phyloP scores from a whole-genome alignment of 768 basidiomycete species.

The Pleurotus salmoneostramineus region DNA sequence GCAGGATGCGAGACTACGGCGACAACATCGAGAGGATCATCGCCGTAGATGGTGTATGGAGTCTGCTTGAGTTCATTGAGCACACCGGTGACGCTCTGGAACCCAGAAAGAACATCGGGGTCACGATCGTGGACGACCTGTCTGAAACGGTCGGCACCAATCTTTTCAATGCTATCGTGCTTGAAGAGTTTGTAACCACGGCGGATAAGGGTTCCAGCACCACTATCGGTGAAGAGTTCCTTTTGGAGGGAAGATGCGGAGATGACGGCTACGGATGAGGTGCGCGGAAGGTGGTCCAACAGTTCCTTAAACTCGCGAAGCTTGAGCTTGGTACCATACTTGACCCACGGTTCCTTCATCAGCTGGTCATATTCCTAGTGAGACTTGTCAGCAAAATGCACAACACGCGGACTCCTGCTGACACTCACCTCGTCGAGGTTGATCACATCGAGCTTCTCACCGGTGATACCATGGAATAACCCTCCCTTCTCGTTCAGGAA shows the following conservation, averaged over 20 bases:
- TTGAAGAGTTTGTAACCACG: conserved; percentile 98
- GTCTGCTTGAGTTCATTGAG: conserved; percentile 76
- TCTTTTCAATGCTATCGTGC: conserved; percentile 71
- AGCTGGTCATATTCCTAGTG: conserved; percentile 88
- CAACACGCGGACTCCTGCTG: neutral
- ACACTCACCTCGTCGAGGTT: conserved; percentile 87
- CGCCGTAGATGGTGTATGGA: conserved; percentile 95
- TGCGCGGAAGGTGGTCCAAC: conserved; percentile 94
- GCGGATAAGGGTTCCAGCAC: conserved; percentile 96
- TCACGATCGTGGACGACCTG: conserved; percentile 95
- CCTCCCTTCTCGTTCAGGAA: conserved; percentile 99
- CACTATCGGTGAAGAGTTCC: conserved; percentile 97
- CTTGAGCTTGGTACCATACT: conserved; percentile 98
- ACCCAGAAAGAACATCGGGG: conserved; percentile 81
- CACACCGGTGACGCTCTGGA: conserved; percentile 83
- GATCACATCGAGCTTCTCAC: conserved; percentile 93
- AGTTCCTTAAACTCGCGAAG: conserved; percentile 99
- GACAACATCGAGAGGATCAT: conserved; percentile 93
- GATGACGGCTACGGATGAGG: conserved; percentile 98
- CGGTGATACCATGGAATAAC: conserved; percentile 94
- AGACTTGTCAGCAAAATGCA: neutral
- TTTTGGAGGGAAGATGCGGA: conserved; percentile 89
- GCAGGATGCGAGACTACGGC: conserved; percentile 92
- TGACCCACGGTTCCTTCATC: conserved; percentile 99
- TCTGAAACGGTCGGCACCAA: conserved; percentile 93